These are phyloP conservation scores for Penicillium sclerotiorum DNA, from an alignment of 2,329 filamentous ascomycete genomes.

Conservation along the genomic window DNA sequence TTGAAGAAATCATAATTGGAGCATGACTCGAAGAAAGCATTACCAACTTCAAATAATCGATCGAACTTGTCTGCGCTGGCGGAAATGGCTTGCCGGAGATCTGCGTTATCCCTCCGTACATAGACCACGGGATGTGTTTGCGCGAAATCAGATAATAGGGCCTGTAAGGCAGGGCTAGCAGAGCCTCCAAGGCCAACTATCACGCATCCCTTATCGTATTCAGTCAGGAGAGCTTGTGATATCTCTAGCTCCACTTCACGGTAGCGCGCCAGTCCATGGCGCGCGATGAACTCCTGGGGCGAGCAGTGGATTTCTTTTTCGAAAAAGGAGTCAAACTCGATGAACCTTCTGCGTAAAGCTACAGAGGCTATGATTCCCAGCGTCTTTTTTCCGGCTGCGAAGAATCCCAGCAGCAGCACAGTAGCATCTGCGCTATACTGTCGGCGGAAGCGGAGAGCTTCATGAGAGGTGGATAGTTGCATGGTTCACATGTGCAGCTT, in stretches of 20 bases:
- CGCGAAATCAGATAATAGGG: conserved; percentile 61
- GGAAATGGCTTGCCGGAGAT: conserved; percentile 24
- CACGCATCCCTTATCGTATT: conserved; percentile 53
- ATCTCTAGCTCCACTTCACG: conserved; percentile 62
- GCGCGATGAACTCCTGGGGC: conserved; percentile 60
- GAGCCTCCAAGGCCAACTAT: conserved; percentile 69
- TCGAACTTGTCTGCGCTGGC: conserved; percentile 21
- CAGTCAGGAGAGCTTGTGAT: conserved; percentile 56
- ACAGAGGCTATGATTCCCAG: conserved; percentile 72
- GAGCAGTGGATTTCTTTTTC: conserved; percentile 53
- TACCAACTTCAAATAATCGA: conserved; percentile 16
- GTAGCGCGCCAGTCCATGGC: conserved; percentile 62
- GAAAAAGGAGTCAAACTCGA: conserved; percentile 68
- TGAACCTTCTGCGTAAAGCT: conserved; percentile 64
- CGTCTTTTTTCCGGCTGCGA: conserved; percentile 72
- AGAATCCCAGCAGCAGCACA: conserved; percentile 70
- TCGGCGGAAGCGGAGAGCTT: conserved; percentile 10
- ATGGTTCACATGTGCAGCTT: neutral
- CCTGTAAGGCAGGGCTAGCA: conserved; percentile 62
- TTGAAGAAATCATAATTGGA: conserved; percentile 29
- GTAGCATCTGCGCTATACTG: conserved; percentile 20
- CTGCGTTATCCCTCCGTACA: conserved; percentile 57
- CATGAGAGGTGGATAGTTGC: neutral
- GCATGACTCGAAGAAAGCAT: conserved; percentile 38
- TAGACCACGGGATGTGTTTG: conserved; percentile 68